Conservation (phyloP, 2,329 filamentous ascomycete species). For the Beauveria sp. region DNA sequence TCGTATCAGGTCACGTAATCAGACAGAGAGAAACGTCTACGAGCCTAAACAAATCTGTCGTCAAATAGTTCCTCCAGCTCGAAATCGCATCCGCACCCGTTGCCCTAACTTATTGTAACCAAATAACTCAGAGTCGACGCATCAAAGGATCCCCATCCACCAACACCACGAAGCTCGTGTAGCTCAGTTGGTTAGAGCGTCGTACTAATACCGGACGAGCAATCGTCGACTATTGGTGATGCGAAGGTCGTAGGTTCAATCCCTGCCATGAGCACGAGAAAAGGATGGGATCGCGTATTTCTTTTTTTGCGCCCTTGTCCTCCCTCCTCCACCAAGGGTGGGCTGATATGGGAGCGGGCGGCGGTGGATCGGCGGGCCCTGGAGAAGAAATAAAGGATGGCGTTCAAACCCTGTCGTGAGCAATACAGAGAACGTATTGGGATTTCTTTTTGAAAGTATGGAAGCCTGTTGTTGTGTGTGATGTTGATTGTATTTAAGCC, state of each 20-base stretch:
- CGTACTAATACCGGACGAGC: constrained; percentile 3
- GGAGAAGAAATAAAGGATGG: too few relatives aligned
- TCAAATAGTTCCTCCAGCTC: too few relatives aligned
- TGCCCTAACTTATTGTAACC: background rate
- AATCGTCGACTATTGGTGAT: constrained; percentile 1
- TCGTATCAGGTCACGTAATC: too few relatives aligned
- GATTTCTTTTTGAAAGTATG: too few relatives aligned
- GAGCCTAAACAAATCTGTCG: too few relatives aligned
- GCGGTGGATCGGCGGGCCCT: too few relatives aligned
- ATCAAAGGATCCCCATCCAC: background rate
- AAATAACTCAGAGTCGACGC: background rate
- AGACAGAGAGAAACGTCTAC: too few relatives aligned
- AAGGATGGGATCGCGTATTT: background rate
- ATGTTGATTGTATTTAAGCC: too few relatives aligned
- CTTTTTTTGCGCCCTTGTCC: background rate
- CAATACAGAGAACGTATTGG: too few relatives aligned
- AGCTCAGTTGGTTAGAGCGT: constrained; percentile 7
- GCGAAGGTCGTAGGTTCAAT: constrained; percentile 12
- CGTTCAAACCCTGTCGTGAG: too few relatives aligned
- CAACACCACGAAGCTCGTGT: background rate
- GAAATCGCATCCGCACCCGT: background rate
- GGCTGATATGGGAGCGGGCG: background rate
- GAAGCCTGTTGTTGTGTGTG: too few relatives aligned
- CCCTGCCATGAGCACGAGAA: constrained; percentile 2
- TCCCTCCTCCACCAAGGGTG: too few relatives aligned